These are phyloP conservation scores for Aleurites moluccanus DNA, from an alignment of 441 rosid genomes.

Conservation along the genomic window DNA sequence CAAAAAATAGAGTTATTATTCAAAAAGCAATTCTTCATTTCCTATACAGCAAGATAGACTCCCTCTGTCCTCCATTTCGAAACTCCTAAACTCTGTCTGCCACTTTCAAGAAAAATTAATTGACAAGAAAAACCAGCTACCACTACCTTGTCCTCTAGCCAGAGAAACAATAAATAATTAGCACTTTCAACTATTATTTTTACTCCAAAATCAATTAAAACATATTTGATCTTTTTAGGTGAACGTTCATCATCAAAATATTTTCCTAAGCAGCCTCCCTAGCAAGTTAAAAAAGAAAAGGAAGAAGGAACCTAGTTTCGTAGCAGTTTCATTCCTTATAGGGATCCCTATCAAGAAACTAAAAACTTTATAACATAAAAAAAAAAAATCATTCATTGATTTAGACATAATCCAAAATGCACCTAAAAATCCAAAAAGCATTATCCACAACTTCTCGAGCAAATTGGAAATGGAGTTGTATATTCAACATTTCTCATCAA, in stretches of 20 bases:
- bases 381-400: background rate
- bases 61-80: background rate
- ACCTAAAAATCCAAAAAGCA: background rate
- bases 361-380: too few species aligned
- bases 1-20: background rate
- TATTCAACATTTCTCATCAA: background rate
- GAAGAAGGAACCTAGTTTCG: background rate
- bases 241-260: background rate
- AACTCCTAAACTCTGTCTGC: too few species aligned
- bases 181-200: too few species aligned
- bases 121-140: background rate
- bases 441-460: background rate
- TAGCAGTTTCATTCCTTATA: background rate
- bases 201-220: too few species aligned
- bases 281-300: background rate
- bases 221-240: background rate
- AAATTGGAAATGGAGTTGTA: background rate
- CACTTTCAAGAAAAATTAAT: too few species aligned
- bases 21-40: background rate
- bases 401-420: background rate
- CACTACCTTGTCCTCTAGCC: too few species aligned
- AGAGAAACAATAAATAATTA: too few species aligned
- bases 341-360: conserved; percentile 4
- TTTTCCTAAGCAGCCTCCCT: background rate
- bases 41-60: background rate